phyloP scores from a whole-genome alignment of 495 filamentous ascomycete species.

The Sordaria brevicollis region DNA sequence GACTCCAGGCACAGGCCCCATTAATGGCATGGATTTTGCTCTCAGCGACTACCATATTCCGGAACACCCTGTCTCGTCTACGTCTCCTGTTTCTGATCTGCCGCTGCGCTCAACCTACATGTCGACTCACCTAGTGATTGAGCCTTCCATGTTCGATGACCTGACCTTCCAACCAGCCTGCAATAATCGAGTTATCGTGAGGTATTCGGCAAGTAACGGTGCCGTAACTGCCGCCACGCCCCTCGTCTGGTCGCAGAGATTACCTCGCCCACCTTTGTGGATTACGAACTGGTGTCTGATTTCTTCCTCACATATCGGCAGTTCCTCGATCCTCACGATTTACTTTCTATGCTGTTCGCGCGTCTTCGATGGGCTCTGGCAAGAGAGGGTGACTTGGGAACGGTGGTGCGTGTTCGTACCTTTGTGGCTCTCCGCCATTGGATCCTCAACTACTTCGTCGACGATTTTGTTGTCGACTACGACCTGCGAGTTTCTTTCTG shows the following conservation, averaged over 20 bases:
- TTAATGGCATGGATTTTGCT: not conserved
- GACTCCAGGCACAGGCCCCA: not conserved
- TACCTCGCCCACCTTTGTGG: conserved; percentile 87
- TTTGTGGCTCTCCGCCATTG: conserved; percentile 96
- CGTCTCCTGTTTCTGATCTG: conserved; percentile 12
- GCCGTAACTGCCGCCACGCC: conserved; percentile 85
- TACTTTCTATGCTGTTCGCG: conserved; percentile 73
- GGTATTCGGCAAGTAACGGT: conserved; percentile 60
- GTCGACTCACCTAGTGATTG: conserved; percentile 37
- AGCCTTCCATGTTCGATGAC: conserved; percentile 64
- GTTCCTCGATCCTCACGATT: conserved; percentile 65
- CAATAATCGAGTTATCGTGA: conserved; percentile 75
- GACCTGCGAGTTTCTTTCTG: conserved; percentile 73
- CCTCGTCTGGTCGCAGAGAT: conserved; percentile 94
- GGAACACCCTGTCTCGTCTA: not conserved
- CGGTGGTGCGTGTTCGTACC: conserved; percentile 84
- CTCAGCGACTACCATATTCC: not conserved
- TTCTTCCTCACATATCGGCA: conserved; percentile 94
- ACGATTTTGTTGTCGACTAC: conserved; percentile 86
- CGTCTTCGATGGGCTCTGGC: conserved; percentile 81
- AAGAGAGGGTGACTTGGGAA: conserved; percentile 68
- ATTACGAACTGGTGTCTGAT: conserved; percentile 95
- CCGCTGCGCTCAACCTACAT: conserved; percentile 29
- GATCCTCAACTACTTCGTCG: conserved; percentile 96
- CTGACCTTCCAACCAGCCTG: conserved; percentile 58